These are phyloP conservation scores for Sideroxylon spinosum DNA, from an alignment of 179 eudicot species.

Conservation along the genomic window DNA sequence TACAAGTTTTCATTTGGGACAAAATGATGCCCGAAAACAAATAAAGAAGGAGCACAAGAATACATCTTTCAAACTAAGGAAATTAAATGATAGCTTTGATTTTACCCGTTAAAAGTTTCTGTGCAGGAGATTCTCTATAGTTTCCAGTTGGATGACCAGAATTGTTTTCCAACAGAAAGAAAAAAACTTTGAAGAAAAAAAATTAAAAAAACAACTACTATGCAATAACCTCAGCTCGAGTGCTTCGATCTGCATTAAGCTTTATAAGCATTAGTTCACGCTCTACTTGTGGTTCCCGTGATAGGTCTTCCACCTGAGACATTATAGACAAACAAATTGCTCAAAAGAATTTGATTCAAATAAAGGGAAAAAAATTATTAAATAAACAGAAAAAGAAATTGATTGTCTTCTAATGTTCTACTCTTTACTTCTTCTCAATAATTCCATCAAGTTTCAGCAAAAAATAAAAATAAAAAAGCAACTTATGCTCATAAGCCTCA, in stretches of 20 bases:
- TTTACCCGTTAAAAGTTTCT: background rate
- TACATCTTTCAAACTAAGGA: too few species aligned
- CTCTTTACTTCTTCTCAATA: background rate
- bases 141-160: background rate
- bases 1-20: too few species aligned
- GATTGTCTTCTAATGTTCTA: background rate
- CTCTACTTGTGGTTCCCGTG: slow-evolving; percentile 83
- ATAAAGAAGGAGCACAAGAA: background rate
- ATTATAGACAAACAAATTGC: background rate
- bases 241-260: slow-evolving; percentile 56
- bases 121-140: slow-evolving; percentile 4
- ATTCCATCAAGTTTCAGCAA: background rate
- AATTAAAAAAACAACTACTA: slow-evolving; percentile 1
- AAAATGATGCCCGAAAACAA: background rate
- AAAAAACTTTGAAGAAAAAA: background rate
- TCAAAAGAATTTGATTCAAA: background rate
- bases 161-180: background rate
- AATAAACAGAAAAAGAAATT: background rate
- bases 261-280: slow-evolving; percentile 91
- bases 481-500: background rate
- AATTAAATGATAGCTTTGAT: background rate
- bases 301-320: slow-evolving; percentile 87
- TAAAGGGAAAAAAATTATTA: background rate
- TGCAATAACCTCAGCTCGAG: slow-evolving; percentile 54
- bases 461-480: background rate